Conservation (phyloP, 805 yeast species). For the Novakomyces olei region DNA sequence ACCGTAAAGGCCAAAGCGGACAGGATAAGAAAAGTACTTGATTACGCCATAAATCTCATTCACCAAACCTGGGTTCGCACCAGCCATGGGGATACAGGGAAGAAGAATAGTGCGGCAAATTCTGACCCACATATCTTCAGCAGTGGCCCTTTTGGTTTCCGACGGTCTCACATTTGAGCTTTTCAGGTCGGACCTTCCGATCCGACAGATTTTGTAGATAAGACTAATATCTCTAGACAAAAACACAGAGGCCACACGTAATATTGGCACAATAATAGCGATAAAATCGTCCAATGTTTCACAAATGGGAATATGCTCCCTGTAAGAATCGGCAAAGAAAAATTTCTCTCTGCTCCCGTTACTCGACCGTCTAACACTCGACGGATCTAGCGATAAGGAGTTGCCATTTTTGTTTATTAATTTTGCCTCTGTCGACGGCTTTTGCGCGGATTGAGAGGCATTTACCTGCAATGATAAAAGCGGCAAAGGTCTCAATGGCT, state of each 20-base stretch:
- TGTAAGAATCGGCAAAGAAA: too few species aligned
- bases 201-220: slow-evolving; percentile 36
- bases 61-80: slow-evolving; percentile 35
- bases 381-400: too few species aligned
- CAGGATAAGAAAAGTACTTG: slow-evolving; percentile 31
- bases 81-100: slow-evolving; percentile 34
- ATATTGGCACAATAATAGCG: not conserved
- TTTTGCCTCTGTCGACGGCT: too few species aligned
- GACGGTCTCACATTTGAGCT: too few species aligned
- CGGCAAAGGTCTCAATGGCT: too few species aligned
- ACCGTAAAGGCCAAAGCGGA: slow-evolving; percentile 58
- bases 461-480: too few species aligned
- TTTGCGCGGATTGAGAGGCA: too few species aligned
- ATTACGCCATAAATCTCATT: slow-evolving; percentile 39
- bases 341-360: too few species aligned
- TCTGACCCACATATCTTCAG: slow-evolving; percentile 27
- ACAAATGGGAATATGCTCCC: too few species aligned
- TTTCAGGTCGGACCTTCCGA: slow-evolving; percentile 18
- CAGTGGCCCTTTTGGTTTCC: not conserved
- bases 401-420: too few species aligned
- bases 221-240: not conserved
- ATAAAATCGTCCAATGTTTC: not conserved
- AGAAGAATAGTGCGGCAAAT: slow-evolving; percentile 43
- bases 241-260: not conserved
- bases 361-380: too few species aligned